Evolutionary conservation across 345 rosid genomes (phyloP).

Genomic region (Brassica incana): DNA sequence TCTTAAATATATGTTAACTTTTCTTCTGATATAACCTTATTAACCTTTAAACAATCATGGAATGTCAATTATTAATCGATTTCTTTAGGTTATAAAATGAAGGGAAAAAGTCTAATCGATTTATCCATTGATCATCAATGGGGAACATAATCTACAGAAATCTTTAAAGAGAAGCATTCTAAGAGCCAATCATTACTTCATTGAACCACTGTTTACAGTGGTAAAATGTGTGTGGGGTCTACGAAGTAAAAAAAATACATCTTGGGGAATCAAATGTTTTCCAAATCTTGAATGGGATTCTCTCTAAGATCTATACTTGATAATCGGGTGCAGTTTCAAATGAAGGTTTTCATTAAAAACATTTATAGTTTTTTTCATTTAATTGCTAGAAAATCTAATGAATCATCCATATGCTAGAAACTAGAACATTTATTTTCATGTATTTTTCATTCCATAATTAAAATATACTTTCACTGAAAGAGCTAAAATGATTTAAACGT

Average conservation of each 20-base stretch:
- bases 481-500: background rate
- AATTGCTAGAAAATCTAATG: background rate
- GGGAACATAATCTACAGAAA: conserved; percentile 38
- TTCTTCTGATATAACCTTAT: conserved; percentile 33
- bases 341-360: background rate
- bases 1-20: conserved; percentile 9
- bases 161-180: conserved; percentile 34
- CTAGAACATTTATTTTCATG: background rate
- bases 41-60: conserved; percentile 28
- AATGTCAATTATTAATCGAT: conserved; percentile 31
- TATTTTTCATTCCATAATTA: background rate
- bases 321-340: conserved; percentile 6
- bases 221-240: background rate
- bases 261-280: conserved; percentile 4
- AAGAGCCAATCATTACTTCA: conserved; percentile 38
- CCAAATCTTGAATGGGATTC: background rate
- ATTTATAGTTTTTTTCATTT: background rate
- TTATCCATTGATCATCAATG: conserved; percentile 24
- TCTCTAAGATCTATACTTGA: background rate
- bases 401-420: conserved; percentile 8
- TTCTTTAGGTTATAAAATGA: conserved; percentile 32
- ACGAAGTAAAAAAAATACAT: conserved; percentile 3
- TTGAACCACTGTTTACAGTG: conserved; percentile 15
- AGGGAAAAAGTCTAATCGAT: conserved; percentile 1
- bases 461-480: conserved; percentile 3